Conservation (phyloP, 208 protist species). For the Angomonas ambiguus region DNA sequence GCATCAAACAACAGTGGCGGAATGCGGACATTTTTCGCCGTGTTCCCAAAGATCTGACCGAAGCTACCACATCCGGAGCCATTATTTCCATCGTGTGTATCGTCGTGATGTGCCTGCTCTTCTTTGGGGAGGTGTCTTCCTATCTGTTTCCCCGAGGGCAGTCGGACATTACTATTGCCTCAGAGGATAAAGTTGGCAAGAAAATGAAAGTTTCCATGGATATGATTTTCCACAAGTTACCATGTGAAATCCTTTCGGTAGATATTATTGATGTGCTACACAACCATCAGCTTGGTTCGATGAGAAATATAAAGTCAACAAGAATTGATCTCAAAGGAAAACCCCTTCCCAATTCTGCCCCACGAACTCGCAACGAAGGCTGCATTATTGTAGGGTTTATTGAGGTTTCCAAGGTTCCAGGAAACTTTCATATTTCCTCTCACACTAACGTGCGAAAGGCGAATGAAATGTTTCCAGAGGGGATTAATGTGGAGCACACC, state of each 20-base stretch:
- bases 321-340: conserved; percentile 18
- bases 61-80: conserved; percentile 38
- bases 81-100: conserved; percentile 47
- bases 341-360: conserved; percentile 13
- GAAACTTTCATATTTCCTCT: conserved; percentile 50
- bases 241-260: conserved; percentile 32
- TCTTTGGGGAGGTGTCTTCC: conserved; percentile 35
- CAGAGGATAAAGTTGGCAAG: conserved; percentile 1
- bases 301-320: conserved; percentile 27
- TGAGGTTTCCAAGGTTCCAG: conserved; percentile 41
- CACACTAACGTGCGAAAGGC: conserved; percentile 21
- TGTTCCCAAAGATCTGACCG: conserved; percentile 44
- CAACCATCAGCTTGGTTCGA: conserved; percentile 35
- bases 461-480: conserved; percentile 11
- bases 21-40: conserved; percentile 44
- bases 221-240: conserved; percentile 36
- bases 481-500: conserved; percentile 33
- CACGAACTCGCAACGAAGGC: conserved; percentile 22
- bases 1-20: conserved; percentile 16
- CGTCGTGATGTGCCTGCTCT: conserved; percentile 36
- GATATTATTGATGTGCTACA: conserved; percentile 45
- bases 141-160: conserved; percentile 29
- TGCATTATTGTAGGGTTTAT: conserved; percentile 35
- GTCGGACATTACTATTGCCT: conserved; percentile 43
- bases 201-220: conserved; percentile 35